phyloP scores from a whole-genome alignment of 2,329 filamentous ascomycete genomes.

The Arthrobotrys pseudoclavata region DNA sequence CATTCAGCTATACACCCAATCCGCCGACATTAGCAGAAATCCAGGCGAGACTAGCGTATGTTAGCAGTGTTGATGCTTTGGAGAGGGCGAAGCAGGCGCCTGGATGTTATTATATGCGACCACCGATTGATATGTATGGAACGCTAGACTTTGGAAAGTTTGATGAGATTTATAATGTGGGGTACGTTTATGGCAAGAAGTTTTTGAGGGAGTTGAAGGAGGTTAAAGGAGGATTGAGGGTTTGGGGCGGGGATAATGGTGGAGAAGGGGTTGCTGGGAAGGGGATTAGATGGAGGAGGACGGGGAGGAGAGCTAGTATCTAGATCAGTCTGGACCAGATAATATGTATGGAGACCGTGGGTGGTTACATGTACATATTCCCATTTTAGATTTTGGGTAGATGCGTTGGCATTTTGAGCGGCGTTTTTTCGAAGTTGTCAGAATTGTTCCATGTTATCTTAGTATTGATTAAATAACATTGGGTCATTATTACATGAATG shows the following conservation, averaged over 20 bases:
- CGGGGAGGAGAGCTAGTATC: conserved; percentile 63
- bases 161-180: conserved; percentile 93
- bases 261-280: conserved; percentile 53
- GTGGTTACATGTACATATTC: conserved; percentile 7
- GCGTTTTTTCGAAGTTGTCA: conserved; percentile 21
- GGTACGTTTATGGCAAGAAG: conserved; percentile 85
- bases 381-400: conserved; percentile 1
- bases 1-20: conserved; percentile 88
- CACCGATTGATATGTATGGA: conserved; percentile 91
- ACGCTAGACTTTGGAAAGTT: conserved; percentile 98
- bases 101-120: conserved; percentile 95
- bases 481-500: conserved; percentile 13
- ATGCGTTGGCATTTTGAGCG: conserved; percentile 20
- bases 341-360: background rate
- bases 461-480: conserved; percentile 13
- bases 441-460: background rate
- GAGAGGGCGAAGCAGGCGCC: conserved; percentile 91
- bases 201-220: conserved; percentile 82
- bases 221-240: conserved; percentile 77
- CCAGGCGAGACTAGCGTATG: conserved; percentile 92
- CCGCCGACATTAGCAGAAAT: conserved; percentile 96
- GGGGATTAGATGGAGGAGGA: conserved; percentile 68
- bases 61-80: conserved; percentile 92
- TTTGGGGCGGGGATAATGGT: conserved; percentile 68
- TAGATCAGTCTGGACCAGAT: background rate